phyloP scores from a whole-genome alignment of 345 rosid genomes.

The Iberis pinnata region DNA sequence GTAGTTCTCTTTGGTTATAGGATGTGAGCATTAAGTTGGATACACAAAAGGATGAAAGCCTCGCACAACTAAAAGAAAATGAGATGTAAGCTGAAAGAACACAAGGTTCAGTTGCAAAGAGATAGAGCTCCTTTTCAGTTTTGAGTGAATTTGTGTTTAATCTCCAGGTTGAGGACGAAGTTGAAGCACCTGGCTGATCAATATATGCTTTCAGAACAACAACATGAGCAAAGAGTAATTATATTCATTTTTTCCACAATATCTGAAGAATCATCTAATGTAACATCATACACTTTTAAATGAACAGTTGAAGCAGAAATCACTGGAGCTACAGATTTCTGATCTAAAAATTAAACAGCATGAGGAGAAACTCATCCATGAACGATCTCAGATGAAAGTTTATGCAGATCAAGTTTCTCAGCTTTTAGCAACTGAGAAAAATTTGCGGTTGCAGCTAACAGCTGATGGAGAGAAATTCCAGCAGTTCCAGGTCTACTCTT shows the following conservation, averaged over 20 bases:
- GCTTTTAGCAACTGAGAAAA: constrained; percentile 76
- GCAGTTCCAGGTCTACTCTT: constrained; percentile 69
- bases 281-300: constrained; percentile 24
- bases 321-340: constrained; percentile 75
- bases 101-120: background rate
- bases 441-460: constrained; percentile 72
- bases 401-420: constrained; percentile 88
- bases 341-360: constrained; percentile 72
- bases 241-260: constrained; percentile 1
- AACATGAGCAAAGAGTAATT: constrained; percentile 62
- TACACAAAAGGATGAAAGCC: constrained; percentile 78
- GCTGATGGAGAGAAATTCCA: constrained; percentile 93
- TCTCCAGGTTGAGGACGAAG: constrained; percentile 65
- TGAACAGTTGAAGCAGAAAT: constrained; percentile 75
- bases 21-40: constrained; percentile 86
- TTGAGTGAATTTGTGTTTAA: constrained; percentile 15
- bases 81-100: constrained; percentile 58
- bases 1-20: constrained; percentile 33
- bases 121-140: constrained; percentile 1
- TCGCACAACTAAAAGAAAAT: constrained; percentile 81
- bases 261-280: constrained; percentile 5
- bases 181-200: constrained; percentile 88
- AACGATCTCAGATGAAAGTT: constrained; percentile 81
- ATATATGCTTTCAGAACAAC: constrained; percentile 71
- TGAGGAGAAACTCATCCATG: constrained; percentile 75